Evolutionary conservation across 176 grass and related monocot genomes (phyloP).

Genomic region (Bromus sterilis): DNA sequence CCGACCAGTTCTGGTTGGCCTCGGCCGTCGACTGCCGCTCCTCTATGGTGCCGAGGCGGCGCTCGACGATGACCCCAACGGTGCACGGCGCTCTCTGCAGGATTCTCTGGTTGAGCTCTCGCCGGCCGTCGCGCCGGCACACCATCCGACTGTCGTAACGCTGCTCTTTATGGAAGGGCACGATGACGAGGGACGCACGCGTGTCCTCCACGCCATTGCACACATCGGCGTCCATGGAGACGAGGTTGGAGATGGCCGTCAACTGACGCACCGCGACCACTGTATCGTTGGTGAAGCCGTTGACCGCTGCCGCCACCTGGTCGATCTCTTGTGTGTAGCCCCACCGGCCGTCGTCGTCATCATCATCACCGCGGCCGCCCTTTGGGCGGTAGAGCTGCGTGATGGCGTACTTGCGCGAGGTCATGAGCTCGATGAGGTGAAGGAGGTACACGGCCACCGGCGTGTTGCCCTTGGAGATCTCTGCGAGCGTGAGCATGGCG

Average conservation of each 20-base stretch:
- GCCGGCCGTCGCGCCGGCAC: constrained; percentile 29
- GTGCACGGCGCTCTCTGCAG: constrained; percentile 49
- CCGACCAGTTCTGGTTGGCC: background rate
- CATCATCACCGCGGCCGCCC: background rate
- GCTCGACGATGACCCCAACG: constrained; percentile 64
- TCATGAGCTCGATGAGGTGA: constrained; percentile 60
- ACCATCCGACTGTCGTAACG: constrained; percentile 63
- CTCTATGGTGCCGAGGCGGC: background rate
- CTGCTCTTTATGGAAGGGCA: constrained; percentile 72
- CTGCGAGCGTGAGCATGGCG: constrained; percentile 34
- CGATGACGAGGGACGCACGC: constrained; percentile 37
- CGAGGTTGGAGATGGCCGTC: constrained; percentile 45
- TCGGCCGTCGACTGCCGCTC: background rate
- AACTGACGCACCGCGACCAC: constrained; percentile 22
- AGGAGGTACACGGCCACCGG: constrained; percentile 36
- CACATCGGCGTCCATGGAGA: constrained; percentile 57
- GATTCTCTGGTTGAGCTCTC: constrained; percentile 37
- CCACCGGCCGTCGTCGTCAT: constrained; percentile 12
- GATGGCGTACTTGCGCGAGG: constrained; percentile 46
- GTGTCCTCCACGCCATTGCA: constrained; percentile 54
- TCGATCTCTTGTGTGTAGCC: constrained; percentile 38
- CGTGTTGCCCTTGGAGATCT: constrained; percentile 23
- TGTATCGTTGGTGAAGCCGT: constrained; percentile 26
- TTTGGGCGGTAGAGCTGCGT: constrained; percentile 33
- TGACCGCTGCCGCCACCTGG: constrained; percentile 25